These are phyloP conservation scores for Flagelloscypha sp. DNA, from an alignment of 768 basidiomycete species.

Conservation along the genomic window DNA sequence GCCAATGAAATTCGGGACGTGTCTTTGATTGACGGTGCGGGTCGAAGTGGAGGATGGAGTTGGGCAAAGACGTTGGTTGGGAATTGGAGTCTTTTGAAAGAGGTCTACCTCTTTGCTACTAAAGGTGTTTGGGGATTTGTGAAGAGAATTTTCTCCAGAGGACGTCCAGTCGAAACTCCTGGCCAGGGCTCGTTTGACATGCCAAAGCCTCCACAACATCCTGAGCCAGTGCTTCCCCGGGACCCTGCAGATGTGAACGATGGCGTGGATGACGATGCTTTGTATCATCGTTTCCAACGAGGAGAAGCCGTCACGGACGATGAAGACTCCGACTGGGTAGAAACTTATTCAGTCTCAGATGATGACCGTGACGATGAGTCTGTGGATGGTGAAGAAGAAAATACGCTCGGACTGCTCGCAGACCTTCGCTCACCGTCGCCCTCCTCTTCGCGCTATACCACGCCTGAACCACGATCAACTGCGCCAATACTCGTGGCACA, in stretches of 20 bases:
- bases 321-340: slow-evolving; percentile 39
- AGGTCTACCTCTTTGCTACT: slow-evolving; percentile 20
- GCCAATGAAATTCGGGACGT: slow-evolving; percentile 67
- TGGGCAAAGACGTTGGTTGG: slow-evolving; percentile 11
- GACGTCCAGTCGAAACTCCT: slow-evolving; percentile 2
- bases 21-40: neutral
- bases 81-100: slow-evolving; percentile 22
- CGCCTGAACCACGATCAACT: too few species aligned
- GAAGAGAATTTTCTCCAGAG: slow-evolving; percentile 12
- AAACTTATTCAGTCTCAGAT: slow-evolving; percentile 15
- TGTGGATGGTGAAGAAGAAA: slow-evolving; percentile 22
- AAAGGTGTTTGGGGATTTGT: slow-evolving; percentile 10
- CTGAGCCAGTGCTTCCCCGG: slow-evolving; percentile 2
- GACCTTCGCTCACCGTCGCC: slow-evolving; percentile 38
- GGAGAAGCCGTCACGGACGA: slow-evolving; percentile 50
- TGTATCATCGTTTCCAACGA: slow-evolving; percentile 51
- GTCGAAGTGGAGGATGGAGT: slow-evolving; percentile 4
- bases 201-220: slow-evolving; percentile 5
- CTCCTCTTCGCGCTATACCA: slow-evolving; percentile 19
- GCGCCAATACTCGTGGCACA: slow-evolving; percentile 49
- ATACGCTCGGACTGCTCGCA: slow-evolving; percentile 42
- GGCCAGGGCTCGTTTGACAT: slow-evolving; percentile 6
- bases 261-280: slow-evolving; percentile 24
- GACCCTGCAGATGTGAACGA: slow-evolving; percentile 11
- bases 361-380: slow-evolving; percentile 32